Evolutionary conservation across 768 basidiomycete species (phyloP), one percentile per base, ranked within the genome.

Genomic region (Kwoniella pini): DNA sequence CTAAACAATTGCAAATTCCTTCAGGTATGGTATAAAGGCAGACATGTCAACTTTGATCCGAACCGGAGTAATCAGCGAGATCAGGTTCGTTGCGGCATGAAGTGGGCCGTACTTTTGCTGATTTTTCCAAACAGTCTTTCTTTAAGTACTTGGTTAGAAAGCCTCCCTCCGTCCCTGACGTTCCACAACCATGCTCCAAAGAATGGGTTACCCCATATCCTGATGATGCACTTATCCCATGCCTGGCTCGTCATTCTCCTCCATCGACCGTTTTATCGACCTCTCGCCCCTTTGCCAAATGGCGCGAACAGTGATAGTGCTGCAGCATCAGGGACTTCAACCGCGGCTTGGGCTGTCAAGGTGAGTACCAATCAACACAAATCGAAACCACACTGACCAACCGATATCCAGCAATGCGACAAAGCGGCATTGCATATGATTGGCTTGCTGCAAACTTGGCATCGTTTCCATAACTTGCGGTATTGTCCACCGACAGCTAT

Each of bases 191-290:
- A 71, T 33, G 51, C 60, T 11, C 63, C 58, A n/a, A 65, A 63
- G 40, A 72, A 66, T 46, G 69, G 58, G 4, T 50, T 75, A 11
- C 73, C 73, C 1, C 73, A 75, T 45, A 69, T 75, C 22, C 46
- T 75, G 3, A 68, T 70, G 64, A 52, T 75, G 48, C 73, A 75
- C 53, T 53, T 75, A 3, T 59, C 69, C 19, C 63, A 65, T 43
- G 70, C 69, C 28, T 75, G 71, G 73, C 56, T 70, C 22, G 60
- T 60, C 1, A 71, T 75, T 21, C 59, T 75, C 10, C 67, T 75
- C 13, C 71, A 75, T 59, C 67, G 69, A 17, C 73, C 73, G 2
- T 71, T 69, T 56, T 75, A 75, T 45, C 68, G 73, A 10, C 62
- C 73, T 2, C 26, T 64, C 2, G 63, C 64, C 2, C 48, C 57